Evolutionary conservation across 495 filamentous ascomycete genomes (phyloP), one percentile per base, ranked within the genome.

Genomic region (Xylaria venustula): DNA sequence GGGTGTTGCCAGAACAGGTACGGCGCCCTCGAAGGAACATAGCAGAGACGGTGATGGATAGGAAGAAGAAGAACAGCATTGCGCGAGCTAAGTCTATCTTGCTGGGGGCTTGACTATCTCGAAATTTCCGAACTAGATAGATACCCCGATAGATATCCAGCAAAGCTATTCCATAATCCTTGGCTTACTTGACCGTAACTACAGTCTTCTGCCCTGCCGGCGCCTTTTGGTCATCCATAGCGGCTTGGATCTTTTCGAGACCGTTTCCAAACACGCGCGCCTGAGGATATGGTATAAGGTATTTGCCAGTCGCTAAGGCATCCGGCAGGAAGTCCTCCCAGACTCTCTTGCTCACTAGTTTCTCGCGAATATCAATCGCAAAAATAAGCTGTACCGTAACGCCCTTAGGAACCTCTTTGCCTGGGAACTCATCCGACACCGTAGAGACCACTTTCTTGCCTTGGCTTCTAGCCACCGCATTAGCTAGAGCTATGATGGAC

Each of bases 161-260:
- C n/a, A n/a, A n/a, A n/a, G n/a, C n/a, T n/a, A n/a, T n/a, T n/a
- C n/a, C n/a, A n/a, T n/a, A n/a, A n/a, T n/a, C n/a, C n/a, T n/a
- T n/a, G n/a, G n/a, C n/a, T 40, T 53, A 53, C 14, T 40, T 53
- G 41, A 57, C 40, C 8, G 26, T 64, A 59, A 77, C 65, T 34
- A 81, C 76, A 7, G 73, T 23, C 52, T 81, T 79, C 55, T 49
- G 64, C 4, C 71, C 78, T 23, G 74, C 74, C 3, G 77, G 68
- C 1, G 75, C 75, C 57, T 71, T 71, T 49, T 69, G 47, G 32
- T 45, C 23, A 7, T 63, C 53, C 28, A 63, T 42, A 25, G 61
- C 52, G 42, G 47, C 34, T 54, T 66, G 25, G 6, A 62, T 55
- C 2, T 19, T 48, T 26, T 47, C 32, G 2, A 63, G 51, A 8